Evolutionary conservation across 176 grass and related monocot species (phyloP), one percentile per base, ranked within the genome.

Genomic region (Bromus sterilis): DNA sequence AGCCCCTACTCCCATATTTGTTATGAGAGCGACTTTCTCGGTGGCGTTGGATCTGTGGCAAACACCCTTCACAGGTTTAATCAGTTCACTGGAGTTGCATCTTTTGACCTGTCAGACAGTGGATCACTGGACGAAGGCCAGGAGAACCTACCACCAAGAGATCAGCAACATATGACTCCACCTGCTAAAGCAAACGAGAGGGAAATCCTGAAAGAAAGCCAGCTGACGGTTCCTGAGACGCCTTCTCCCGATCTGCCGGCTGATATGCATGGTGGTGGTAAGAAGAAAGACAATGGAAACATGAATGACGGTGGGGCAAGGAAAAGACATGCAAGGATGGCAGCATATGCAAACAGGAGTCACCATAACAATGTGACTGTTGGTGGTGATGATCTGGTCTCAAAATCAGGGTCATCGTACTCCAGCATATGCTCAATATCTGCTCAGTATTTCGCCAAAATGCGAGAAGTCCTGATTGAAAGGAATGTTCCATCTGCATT

Each of bases 181-280:
- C 87, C 85, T 82, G 87, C 78, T 77, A 99, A 93, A 82, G 81
- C 46, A 58, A 85, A 69, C 72, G 95, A 97, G 51, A 97, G 89
- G 84, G 91, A 89, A 43, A 66, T 86, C 63, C 89, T 95, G 33
- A 91, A 48, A 77, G 97, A 99, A 86, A 99, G 89, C 63, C 93
- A 96, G 77, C 82, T 99, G 83, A 93, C 89, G 32, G 91, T 96
- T 79, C 97, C 97, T 42, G 97, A 99, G 85, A 99, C 97, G 14
- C 97, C 97, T 85, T 99, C 97, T 63, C 97, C 97, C 75, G 97
- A 99, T 89, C 85, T 96, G 57, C 93, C 91, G 18, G 57, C 42
- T 75, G 93, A 98, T 70, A 71, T 62, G 37, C 82, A 89, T 75
- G 93, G 86, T 9, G 93, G 86, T 9, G 84, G 84, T 51, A 99